These are phyloP conservation scores for Thalassia testudinum DNA, from an alignment of 116 monocot species.

Conservation along the genomic window DNA sequence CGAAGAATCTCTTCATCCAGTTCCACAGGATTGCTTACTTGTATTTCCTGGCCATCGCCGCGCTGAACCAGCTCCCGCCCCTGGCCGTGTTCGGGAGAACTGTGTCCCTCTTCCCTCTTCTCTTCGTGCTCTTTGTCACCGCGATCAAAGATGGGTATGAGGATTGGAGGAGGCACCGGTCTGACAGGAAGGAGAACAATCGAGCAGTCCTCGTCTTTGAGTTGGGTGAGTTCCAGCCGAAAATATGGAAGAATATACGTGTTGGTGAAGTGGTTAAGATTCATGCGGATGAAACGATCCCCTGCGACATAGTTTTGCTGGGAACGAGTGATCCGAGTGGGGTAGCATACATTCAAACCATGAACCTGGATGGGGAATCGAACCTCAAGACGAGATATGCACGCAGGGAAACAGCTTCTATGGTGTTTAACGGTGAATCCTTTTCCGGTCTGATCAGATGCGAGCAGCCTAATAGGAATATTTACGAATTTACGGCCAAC, in stretches of 20 bases:
- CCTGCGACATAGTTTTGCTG: slow-evolving; percentile 83
- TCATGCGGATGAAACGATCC: slow-evolving; percentile 62
- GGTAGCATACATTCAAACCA: slow-evolving; percentile 90
- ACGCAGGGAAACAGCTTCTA: slow-evolving; percentile 56
- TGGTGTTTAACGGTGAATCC: slow-evolving; percentile 30
- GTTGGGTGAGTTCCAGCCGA: slow-evolving; percentile 44
- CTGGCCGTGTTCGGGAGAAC: slow-evolving; percentile 96
- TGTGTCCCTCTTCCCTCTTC: slow-evolving; percentile 83
- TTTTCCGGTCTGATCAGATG: slow-evolving; percentile 68
- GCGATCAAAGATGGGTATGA: slow-evolving; percentile 98
- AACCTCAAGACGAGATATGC: slow-evolving; percentile 94
- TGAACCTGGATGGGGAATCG: slow-evolving; percentile 97
- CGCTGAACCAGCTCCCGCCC: slow-evolving; percentile 92
- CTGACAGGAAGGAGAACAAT: slow-evolving; percentile 86
- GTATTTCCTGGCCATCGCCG: slow-evolving; percentile 93
- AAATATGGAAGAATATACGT: slow-evolving; percentile 77
- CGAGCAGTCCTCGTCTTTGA: slow-evolving; percentile 61
- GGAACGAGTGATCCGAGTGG: slow-evolving; percentile 86
- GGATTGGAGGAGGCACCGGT: slow-evolving; percentile 88
- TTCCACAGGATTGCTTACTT: slow-evolving; percentile 85
- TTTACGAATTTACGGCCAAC: slow-evolving; percentile 81
- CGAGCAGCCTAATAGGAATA: slow-evolving; percentile 83
- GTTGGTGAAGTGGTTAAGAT: slow-evolving; percentile 88
- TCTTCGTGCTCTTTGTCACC: slow-evolving; percentile 89
- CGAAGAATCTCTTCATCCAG: slow-evolving; percentile 90